These are phyloP conservation scores for Albatrellus sp. DNA, from an alignment of 1,284 basidiomycete genomes.

Conservation along the genomic window DNA sequence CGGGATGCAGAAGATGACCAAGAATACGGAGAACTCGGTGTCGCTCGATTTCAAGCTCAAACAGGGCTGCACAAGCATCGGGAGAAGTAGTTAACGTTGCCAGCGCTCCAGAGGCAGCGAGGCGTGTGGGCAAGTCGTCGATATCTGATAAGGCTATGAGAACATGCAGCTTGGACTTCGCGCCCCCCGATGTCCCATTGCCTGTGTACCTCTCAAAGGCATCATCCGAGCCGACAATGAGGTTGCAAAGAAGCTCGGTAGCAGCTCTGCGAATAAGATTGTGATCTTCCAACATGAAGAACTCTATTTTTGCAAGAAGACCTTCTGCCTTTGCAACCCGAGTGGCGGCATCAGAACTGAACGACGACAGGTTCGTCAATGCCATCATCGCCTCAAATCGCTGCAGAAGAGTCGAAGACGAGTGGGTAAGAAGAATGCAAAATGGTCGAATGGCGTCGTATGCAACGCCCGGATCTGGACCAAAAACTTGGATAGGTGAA, in stretches of 20 bases:
- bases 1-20: conserved; percentile 51
- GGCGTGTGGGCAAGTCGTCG: conserved; percentile 69
- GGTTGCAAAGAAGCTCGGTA: conserved; percentile 89
- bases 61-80: conserved; percentile 45
- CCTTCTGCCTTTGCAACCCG: conserved; percentile 52
- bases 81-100: conserved; percentile 64
- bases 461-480: conserved; percentile 65
- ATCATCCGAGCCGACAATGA: conserved; percentile 65
- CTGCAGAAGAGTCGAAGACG: conserved; percentile 64
- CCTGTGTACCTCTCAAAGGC: conserved; percentile 65
- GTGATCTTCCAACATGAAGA: conserved; percentile 80
- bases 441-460: conserved; percentile 75
- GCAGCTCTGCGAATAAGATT: conserved; percentile 75
- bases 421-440: conserved; percentile 55
- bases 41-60: conserved; percentile 50
- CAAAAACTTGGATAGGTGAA: conserved; percentile 82
- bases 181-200: conserved; percentile 17
- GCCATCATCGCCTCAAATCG: conserved; percentile 92
- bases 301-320: conserved; percentile 60
- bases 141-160: conserved; percentile 78
- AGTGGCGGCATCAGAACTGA: conserved; percentile 49
- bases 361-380: conserved; percentile 88
- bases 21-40: conserved; percentile 50
- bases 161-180: conserved; percentile 64
- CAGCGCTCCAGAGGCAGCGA: conserved; percentile 79